Percentiles rank a stretch among this genome's conserved stretches.
phyloP scores from a whole-genome alignment of 2,329 filamentous ascomycete genomes.

The Triangularia setosa region DNA sequence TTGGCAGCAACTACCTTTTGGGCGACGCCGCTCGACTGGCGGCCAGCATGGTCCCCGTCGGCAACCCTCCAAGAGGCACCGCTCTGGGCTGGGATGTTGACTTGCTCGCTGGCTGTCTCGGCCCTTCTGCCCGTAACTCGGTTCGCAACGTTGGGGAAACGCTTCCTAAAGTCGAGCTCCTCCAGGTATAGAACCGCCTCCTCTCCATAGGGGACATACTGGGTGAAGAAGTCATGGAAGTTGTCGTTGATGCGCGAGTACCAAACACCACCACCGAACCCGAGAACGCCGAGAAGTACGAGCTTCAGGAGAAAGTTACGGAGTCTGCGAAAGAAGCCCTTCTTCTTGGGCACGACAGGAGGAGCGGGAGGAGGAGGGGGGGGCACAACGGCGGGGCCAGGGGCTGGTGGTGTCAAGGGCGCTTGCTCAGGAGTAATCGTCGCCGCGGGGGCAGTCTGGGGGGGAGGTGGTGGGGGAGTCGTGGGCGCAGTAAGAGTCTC shows the following conservation, averaged over 20 bases:
- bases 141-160: conserved; percentile 57
- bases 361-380: conserved; percentile 35
- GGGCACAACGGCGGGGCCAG: conserved; percentile 24
- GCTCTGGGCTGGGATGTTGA: conserved; percentile 81
- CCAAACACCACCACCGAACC: conserved; percentile 85
- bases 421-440: conserved; percentile 37
- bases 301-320: conserved; percentile 74
- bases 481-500: conserved; percentile 49
- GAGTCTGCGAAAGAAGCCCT: conserved; percentile 68
- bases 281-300: conserved; percentile 68
- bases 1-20: conserved; percentile 26
- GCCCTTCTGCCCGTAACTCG: conserved; percentile 47
- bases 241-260: conserved; percentile 92
- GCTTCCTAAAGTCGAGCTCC: conserved; percentile 86
- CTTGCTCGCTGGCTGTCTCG: conserved; percentile 59
- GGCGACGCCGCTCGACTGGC: conserved; percentile 58
- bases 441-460: conserved; percentile 36
- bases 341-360: conserved; percentile 46
- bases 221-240: conserved; percentile 97
- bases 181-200: conserved; percentile 93
- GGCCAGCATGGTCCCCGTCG: conserved; percentile 52
- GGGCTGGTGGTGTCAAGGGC: conserved; percentile 39
- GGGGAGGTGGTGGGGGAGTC: conserved; percentile 36
- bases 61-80: conserved; percentile 78
- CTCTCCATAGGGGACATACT: conserved; percentile 92